Base-by-base conservation (phyloP, 2,329 filamentous ascomycete genomes). In the Colletotrichum phormii region DNA sequence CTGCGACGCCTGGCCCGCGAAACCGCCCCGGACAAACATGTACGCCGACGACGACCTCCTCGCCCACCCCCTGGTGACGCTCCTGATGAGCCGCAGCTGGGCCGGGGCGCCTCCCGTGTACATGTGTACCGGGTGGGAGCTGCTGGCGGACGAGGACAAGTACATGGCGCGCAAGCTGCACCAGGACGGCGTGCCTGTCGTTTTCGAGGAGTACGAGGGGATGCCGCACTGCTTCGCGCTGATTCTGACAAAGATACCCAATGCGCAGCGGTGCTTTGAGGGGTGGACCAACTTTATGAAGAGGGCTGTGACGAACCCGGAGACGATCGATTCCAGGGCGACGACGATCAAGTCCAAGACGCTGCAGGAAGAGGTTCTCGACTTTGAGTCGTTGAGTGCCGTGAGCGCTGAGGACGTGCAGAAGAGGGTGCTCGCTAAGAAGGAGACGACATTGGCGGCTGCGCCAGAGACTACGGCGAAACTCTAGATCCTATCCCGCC, bases 171-270 rank as follows among this genome's bases (percentile, higher is more conserved):
- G 83, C 53, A 86, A 87, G 51, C 84, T 93, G 12, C 84, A 84
- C 18, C 75, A 77, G 8, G 89, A 93, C 58, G 90, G 89, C 5
- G 91, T 92, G 0, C 78, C 77, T 0, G 89, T 95, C 0, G 85
- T 89, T 4, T 93, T 91, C 77, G 90, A 94, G 79, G 89, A 94
- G 81, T 97, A 91, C 79, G 91, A 95, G 80, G 92, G 90, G 3
- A 96, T 96, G 94, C 93, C 94, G 66, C 94, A 95, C 81, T 90
- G 89, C 76, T 96, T 94, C 78, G 89, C 88, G 0, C 77, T 90
- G 74, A 75, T 94, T 1, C 81, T 94, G 67, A 81, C 85, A 1
- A 81, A 82, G 5, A 79, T 86, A 2, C 78, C 84, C 1, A 85
- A 82, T 35, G 82, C 87, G 3, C 82, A 78, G 75, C 84, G 87